Percentiles rank a stretch among this genome's conserved stretches.
Evolutionary conservation across 225 moss, liverwort and hornwort species (phyloP).

Genomic region (Marchantia polymorpha): DNA sequence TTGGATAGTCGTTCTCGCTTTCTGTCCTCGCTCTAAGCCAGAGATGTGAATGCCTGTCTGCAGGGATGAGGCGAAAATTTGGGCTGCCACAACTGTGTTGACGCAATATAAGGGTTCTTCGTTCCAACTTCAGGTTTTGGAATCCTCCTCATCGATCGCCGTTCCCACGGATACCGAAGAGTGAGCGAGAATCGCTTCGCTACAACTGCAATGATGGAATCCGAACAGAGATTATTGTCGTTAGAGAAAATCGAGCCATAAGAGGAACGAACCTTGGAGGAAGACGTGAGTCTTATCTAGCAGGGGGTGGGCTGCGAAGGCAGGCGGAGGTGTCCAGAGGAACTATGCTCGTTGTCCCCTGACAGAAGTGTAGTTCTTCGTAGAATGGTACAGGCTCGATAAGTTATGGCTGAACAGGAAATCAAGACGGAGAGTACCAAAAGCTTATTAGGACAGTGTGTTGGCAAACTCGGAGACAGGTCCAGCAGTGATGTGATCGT

Average conservation of each 20-base stretch:
- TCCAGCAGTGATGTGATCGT: conserved; percentile 81
- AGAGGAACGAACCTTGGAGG: background rate
- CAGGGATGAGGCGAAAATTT: conserved; percentile 39
- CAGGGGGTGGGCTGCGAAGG: background rate
- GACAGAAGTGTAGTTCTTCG: background rate
- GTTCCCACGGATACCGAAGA: background rate
- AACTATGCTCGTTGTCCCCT: background rate
- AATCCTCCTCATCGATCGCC: conserved; percentile 13
- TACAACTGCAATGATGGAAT: background rate
- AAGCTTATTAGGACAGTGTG: conserved; percentile 33
- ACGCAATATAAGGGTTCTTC: conserved; percentile 16
- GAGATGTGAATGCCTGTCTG: background rate
- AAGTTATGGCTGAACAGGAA: conserved; percentile 49
- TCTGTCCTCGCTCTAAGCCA: background rate
- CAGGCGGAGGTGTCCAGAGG: background rate
- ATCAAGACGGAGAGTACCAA: conserved; percentile 29
- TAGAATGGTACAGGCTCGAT: conserved; percentile 9
- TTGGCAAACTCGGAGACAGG: conserved; percentile 65
- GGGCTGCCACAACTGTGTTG: conserved; percentile 27
- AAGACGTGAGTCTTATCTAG: background rate
- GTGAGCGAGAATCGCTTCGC: background rate
- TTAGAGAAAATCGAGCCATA: background rate
- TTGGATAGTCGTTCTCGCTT: background rate
- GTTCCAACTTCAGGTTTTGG: conserved; percentile 25
- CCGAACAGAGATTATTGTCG: background rate